A percentile compares a stretch with the other conserved stretches of the same genome.
Conservation (phyloP, 441 rosid genomes). For the Erodium moschatum region DNA sequence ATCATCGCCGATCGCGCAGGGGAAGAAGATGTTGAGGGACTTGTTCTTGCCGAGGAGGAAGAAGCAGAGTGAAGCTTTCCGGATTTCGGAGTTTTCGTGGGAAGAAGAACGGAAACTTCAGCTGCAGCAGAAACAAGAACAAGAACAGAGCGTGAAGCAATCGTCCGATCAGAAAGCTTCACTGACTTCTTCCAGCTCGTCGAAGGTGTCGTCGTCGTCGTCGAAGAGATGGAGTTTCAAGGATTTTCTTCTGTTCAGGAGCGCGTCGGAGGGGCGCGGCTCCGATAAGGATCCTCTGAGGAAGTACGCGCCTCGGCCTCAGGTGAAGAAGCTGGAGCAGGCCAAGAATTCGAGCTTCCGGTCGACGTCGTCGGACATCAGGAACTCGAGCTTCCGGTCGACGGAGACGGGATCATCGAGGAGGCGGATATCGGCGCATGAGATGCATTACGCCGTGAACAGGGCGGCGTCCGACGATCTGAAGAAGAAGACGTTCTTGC, state of each 20-base stretch:
- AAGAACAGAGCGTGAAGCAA: conserved; percentile 18
- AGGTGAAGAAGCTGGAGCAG: too few species aligned
- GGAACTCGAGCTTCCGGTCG: too few species aligned
- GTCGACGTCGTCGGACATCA: neutral
- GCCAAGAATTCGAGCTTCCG: neutral
- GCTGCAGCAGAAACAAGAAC: too few species aligned
- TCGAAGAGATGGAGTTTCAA: conserved; percentile 66
- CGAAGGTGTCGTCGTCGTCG: conserved; percentile 16
- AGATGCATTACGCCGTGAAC: conserved; percentile 64
- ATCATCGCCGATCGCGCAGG: conserved; percentile 40
- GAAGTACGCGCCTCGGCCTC: conserved; percentile 28
- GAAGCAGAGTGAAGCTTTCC: conserved; percentile 38
- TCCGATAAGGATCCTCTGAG: conserved; percentile 46
- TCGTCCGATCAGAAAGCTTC: neutral
- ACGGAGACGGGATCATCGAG: conserved; percentile 14
- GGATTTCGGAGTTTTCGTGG: conserved; percentile 20
- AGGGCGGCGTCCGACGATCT: conserved; percentile 58
- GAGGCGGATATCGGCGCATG: conserved; percentile 56
- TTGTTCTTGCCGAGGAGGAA: conserved; percentile 45
- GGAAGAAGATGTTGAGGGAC: conserved; percentile 37
- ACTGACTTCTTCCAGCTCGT: neutral
- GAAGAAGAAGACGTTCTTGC: conserved; percentile 84
- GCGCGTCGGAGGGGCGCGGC: conserved; percentile 80
- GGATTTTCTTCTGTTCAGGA: conserved; percentile 69
- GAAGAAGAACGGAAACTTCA: too few species aligned